Percentiles rank a stretch among this genome's conserved stretches.
phyloP scores from a whole-genome alignment of 106 monocot species.

The Posidonia australis region DNA sequence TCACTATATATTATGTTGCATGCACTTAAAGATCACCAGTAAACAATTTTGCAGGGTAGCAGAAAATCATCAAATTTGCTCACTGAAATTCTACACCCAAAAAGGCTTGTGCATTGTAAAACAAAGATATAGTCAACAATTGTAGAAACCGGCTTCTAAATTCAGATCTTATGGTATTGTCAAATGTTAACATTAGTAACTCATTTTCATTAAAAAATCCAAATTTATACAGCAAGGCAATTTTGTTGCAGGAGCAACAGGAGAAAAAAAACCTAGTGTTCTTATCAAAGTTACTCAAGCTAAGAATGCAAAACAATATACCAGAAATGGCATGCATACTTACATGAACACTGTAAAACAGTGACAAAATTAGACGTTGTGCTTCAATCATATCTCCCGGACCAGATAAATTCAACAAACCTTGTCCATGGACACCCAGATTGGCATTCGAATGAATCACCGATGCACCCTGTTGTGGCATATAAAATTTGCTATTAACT shows the following conservation, averaged over 20 bases:
- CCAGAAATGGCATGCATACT: conserved; percentile 3
- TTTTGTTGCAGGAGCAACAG: too few species aligned
- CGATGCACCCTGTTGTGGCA: conserved; percentile 53
- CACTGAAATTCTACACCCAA: too few species aligned
- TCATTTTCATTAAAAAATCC: too few species aligned
- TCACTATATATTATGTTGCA: too few species aligned
- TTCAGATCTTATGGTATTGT: neutral
- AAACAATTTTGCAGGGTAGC: too few species aligned
- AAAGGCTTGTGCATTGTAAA: too few species aligned
- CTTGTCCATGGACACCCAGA: conserved; percentile 97
- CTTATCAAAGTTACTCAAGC: neutral
- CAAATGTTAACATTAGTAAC: neutral
- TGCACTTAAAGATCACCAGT: too few species aligned
- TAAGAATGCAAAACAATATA: neutral
- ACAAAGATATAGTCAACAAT: neutral
- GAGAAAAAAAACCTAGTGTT: too few species aligned
- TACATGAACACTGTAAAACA: conserved; percentile 91
- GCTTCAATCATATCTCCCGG: conserved; percentile 84
- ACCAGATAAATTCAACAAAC: conserved; percentile 88
- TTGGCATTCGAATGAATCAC: conserved; percentile 87
- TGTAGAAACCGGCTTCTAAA: neutral
- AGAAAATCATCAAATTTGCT: too few species aligned
- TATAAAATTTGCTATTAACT: neutral
- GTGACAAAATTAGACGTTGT: conserved; percentile 74
- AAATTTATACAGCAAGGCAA: too few species aligned